Conservation (phyloP, 2,329 filamentous ascomycete species). For the Sarocladium oryzae region DNA sequence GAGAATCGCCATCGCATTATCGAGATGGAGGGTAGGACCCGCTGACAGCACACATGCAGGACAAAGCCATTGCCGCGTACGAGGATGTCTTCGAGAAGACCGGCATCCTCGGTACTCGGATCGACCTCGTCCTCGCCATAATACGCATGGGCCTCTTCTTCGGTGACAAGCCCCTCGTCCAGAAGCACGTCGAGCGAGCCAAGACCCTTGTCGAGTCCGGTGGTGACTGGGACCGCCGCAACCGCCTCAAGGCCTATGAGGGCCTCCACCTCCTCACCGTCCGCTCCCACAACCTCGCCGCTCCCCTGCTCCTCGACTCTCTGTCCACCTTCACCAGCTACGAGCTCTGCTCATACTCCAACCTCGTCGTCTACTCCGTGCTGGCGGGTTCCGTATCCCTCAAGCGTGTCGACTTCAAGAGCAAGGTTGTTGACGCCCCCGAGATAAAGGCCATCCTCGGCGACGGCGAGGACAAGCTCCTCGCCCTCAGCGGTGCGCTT, state of each 20-base stretch:
- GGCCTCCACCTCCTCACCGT: constrained; percentile 88
- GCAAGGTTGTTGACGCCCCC: constrained; percentile 95
- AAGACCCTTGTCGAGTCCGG: constrained; percentile 87
- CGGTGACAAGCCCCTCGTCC: constrained; percentile 83
- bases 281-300: constrained; percentile 82
- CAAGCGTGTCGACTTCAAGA: constrained; percentile 97
- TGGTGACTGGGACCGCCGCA: constrained; percentile 97
- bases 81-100: constrained; percentile 95
- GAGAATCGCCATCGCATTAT: constrained; percentile 18
- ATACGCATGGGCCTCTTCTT: constrained; percentile 96
- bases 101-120: constrained; percentile 93
- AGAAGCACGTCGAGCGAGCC: constrained; percentile 89
- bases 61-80: constrained; percentile 87
- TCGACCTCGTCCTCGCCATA: constrained; percentile 93
- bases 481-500: constrained; percentile 71
- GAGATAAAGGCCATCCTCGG: constrained; percentile 97
- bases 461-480: constrained; percentile 78
- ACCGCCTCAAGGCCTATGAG: constrained; percentile 97
- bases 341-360: constrained; percentile 95
- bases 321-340: constrained; percentile 98
- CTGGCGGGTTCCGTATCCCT: constrained; percentile 90
- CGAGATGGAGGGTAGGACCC: not conserved
- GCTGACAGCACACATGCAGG: constrained; percentile 44
- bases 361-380: constrained; percentile 90
- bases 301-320: constrained; percentile 90